Percentiles rank a stretch among this genome's conserved stretches.
phyloP scores from a whole-genome alignment of 2,329 filamentous ascomycete species.

The Fusarium multiceps region DNA sequence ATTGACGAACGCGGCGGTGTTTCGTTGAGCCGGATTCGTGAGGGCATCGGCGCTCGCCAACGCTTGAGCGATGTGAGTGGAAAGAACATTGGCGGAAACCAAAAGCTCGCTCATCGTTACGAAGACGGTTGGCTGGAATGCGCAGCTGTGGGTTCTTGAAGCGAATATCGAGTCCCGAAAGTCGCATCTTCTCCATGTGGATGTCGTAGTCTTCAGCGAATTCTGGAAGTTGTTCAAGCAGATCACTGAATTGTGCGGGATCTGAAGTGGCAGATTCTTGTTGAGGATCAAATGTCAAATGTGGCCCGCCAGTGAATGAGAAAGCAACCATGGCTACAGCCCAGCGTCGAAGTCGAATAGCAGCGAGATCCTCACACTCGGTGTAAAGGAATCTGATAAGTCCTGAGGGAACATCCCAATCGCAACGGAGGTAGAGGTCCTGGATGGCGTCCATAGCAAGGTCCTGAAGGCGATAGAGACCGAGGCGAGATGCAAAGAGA shows the following conservation, averaged over 20 bases:
- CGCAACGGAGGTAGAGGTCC: conserved; percentile 67
- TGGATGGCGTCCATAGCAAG: conserved; percentile 68
- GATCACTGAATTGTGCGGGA: conserved; percentile 54
- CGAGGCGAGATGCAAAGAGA: conserved; percentile 65
- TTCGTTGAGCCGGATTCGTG: conserved; percentile 48
- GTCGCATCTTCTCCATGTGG: conserved; percentile 64
- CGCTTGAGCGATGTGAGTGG: conserved; percentile 66
- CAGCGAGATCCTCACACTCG: conserved; percentile 61
- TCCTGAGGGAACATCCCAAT: conserved; percentile 67
- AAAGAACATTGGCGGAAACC: conserved; percentile 72
- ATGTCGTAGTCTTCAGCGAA: conserved; percentile 63
- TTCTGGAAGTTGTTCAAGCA: conserved; percentile 59
- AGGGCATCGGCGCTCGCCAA: conserved; percentile 66
- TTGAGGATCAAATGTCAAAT: conserved; percentile 47
- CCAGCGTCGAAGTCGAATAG: conserved; percentile 67
- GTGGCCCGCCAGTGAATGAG: conserved; percentile 56
- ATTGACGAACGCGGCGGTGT: conserved; percentile 21
- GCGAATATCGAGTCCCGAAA: conserved; percentile 61
- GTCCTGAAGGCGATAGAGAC: conserved; percentile 64
- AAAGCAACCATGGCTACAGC: conserved; percentile 71
- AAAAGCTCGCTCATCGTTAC: conserved; percentile 67
- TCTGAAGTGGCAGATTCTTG: conserved; percentile 46
- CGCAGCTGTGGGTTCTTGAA: conserved; percentile 71
- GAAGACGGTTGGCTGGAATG: conserved; percentile 65
- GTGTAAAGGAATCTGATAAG: conserved; percentile 65